Evolutionary conservation across 106 monocot genomes (phyloP).

Genomic region (Dendrobium catenatum): DNA sequence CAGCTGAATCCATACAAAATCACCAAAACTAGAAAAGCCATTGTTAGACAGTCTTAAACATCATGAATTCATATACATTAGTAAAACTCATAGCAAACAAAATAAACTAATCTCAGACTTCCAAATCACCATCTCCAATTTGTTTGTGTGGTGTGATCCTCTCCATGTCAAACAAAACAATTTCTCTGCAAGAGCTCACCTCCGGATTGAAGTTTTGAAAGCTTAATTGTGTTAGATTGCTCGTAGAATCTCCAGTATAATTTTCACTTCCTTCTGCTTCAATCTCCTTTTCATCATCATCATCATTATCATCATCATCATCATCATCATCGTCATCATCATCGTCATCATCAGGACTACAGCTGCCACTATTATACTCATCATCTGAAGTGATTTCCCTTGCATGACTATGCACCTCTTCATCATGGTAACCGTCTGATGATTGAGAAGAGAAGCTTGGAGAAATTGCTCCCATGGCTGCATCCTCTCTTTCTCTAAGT

Average conservation of each 20-base stretch:
- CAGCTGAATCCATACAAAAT: constrained; percentile 5
- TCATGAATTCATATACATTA: not conserved
- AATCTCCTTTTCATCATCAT: not conserved
- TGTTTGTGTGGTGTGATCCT: not conserved
- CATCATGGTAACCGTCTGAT: constrained; percentile 13
- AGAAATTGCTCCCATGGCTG: constrained; percentile 21
- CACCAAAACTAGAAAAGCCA: not conserved
- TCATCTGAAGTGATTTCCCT: constrained; percentile 11
- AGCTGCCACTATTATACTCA: constrained; percentile 18
- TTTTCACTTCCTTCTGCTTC: not conserved
- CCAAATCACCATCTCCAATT: not conserved
- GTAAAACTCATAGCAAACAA: not conserved
- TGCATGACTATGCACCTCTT: constrained; percentile 7
- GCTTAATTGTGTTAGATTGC: not conserved
- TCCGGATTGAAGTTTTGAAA: not conserved
- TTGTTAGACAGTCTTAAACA: not conserved
- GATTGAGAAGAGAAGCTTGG: constrained; percentile 43
- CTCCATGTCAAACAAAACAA: not conserved
- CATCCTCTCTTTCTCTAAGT: constrained; percentile 72
- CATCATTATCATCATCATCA: not conserved
- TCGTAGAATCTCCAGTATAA: not conserved
- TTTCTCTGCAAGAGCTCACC: constrained; percentile 11
- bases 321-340: not conserved
- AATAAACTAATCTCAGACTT: not conserved
- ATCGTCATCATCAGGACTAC: not conserved